phyloP scores from a whole-genome alignment of 495 filamentous ascomycete genomes.

The Neurospora sp. region DNA sequence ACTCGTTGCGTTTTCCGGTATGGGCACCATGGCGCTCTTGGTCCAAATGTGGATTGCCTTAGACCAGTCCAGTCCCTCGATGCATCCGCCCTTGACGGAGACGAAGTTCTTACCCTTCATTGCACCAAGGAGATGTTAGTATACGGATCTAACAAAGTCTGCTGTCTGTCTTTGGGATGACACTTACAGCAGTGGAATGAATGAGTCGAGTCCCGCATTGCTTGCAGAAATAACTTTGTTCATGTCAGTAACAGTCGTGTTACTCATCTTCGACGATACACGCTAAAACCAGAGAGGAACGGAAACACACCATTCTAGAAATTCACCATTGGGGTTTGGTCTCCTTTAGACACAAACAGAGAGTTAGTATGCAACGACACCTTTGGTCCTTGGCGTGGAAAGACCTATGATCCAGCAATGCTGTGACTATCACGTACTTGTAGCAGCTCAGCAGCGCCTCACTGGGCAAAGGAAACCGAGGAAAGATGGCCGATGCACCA shows the following conservation, averaged over 20 bases:
- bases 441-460: constrained; percentile 36
- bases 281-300: not conserved
- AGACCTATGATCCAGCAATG: not conserved
- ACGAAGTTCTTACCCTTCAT: constrained; percentile 40
- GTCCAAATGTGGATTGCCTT: constrained; percentile 51
- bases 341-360: constrained; percentile 5
- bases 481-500: constrained; percentile 59
- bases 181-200: constrained; percentile 39
- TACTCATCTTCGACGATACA: not conserved
- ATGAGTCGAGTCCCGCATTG: constrained; percentile 49
- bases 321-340: constrained; percentile 35
- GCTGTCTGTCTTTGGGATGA: not conserved
- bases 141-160: not conserved
- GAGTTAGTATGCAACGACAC: not conserved
- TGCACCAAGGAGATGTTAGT: not conserved
- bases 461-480: constrained; percentile 42
- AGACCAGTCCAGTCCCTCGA: constrained; percentile 48
- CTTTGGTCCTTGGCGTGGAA: not conserved
- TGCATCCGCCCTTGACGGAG: constrained; percentile 52
- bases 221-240: constrained; percentile 46
- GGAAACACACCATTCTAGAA: constrained; percentile 33
- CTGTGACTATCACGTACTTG: constrained; percentile 23
- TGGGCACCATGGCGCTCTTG: constrained; percentile 50
- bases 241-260: not conserved
- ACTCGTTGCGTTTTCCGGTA: constrained; percentile 46